Evolutionary conservation across 2,329 filamentous ascomycete genomes (phyloP).

Genomic region (Herpotrichia juniperi): DNA sequence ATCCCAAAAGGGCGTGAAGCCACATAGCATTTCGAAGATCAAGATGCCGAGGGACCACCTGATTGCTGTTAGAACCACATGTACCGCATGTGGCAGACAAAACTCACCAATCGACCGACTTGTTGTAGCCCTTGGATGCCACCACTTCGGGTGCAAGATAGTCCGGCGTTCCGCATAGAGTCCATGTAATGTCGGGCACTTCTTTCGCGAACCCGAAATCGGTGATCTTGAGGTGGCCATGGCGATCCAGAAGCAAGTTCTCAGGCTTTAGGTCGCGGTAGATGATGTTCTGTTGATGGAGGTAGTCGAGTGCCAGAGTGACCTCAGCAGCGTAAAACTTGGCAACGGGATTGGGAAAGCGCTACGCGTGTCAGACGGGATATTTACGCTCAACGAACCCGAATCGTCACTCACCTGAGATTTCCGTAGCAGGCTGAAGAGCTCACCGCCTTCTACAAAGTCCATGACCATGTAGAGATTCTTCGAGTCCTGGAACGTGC

Average conservation of each 20-base stretch:
- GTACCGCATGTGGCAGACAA: constrained; percentile 5
- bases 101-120: constrained; percentile 95
- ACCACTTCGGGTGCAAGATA: constrained; percentile 98
- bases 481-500: constrained; percentile 93
- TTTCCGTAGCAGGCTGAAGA: constrained; percentile 94
- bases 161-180: constrained; percentile 94
- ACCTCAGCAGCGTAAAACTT: constrained; percentile 99
- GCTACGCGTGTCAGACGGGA: constrained; percentile 58
- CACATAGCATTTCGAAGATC: constrained; percentile 99
- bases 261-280: constrained; percentile 97
- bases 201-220: constrained; percentile 99
- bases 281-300: constrained; percentile 94
- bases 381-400: constrained; percentile 4
- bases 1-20: constrained; percentile 99
- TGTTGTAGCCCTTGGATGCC: constrained; percentile 99
- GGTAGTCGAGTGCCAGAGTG: constrained; percentile 90
- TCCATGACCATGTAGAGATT: constrained; percentile 99
- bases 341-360: constrained; percentile 96
- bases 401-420: constrained; percentile 71
- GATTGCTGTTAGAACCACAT: constrained; percentile 13
- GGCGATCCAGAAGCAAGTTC: constrained; percentile 87
- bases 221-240: constrained; percentile 95
- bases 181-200: constrained; percentile 99
- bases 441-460: constrained; percentile 96
- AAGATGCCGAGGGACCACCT: constrained; percentile 99